Conservation (phyloP, 2,329 filamentous ascomycete genomes). For the Capronia americana region DNA sequence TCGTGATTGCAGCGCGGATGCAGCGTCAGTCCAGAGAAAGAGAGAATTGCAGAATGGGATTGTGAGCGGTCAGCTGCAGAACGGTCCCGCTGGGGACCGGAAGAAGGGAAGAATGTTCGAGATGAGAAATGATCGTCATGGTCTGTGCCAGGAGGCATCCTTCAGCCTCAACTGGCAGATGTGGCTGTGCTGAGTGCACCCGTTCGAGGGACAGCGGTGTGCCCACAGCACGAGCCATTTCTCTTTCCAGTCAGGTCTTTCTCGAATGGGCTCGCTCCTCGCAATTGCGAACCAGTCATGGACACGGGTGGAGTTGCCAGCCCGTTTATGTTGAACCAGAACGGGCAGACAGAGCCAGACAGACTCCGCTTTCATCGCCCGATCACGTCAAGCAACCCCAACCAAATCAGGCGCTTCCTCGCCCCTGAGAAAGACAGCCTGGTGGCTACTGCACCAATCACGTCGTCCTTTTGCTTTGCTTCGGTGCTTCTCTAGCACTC, state of each 20-base stretch:
- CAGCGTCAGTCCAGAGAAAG: neutral
- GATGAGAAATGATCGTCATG: constrained; percentile 13
- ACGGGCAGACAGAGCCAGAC: neutral
- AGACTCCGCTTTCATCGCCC: constrained; percentile 19
- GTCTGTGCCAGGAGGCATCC: constrained; percentile 1
- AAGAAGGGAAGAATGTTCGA: neutral
- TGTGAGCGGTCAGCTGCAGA: neutral
- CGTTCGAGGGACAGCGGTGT: neutral
- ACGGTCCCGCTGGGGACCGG: neutral
- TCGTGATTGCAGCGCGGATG: neutral
- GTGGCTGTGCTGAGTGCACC: constrained; percentile 16
- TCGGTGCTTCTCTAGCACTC: neutral
- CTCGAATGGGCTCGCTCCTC: neutral
- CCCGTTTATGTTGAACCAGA: constrained; percentile 5
- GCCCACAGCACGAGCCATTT: neutral
- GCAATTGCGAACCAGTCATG: constrained; percentile 1
- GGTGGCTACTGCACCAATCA: constrained; percentile 21
- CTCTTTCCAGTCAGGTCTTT: neutral
- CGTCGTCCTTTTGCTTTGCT: neutral
- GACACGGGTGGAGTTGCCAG: constrained; percentile 20
- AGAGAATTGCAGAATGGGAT: neutral
- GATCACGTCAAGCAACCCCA: constrained; percentile 22
- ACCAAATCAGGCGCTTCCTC: constrained; percentile 8
- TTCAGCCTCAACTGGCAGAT: constrained; percentile 17
- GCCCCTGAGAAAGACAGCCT: constrained; percentile 18